Base-by-base conservation (phyloP, 2,329 filamentous ascomycete genomes). In the Fusarium succisae region DNA sequence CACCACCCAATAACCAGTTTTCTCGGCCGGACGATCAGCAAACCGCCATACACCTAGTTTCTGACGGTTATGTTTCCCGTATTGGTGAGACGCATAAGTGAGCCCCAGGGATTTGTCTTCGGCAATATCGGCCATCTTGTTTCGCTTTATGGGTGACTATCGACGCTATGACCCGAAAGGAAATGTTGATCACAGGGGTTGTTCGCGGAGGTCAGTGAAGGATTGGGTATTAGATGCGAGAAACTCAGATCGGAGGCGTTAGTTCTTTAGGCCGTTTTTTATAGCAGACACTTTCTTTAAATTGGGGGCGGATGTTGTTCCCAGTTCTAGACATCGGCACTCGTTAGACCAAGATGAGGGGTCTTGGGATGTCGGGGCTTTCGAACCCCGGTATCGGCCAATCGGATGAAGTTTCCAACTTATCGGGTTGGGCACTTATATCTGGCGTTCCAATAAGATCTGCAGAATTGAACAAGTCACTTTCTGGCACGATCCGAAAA, bases 31-130 rank as follows among this genome's bases (percentile, higher is more conserved):
- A 41, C 65, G 76, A 69, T 72, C 73, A 39, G 65, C 48, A 64
- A 74, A 80, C 48, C 83, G 79, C 86, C 86, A 88, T 39, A 87
- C 79, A n/a, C 82, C 84, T 45, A 87, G 76, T n/a, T 78, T 82
- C 76, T 87, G 86, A 35, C 86, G 84, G 60, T 80, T 80, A 69
- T 85, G 81, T 35, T 82, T 70, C 63, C 84, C 81, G 59, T 84
- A 82, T 66, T 79, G 77, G 79, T 83, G 80, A 69, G 84, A 70
- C 30, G 74, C 64, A 66, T 84, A 80, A 22, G 58, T 75, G 37
- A 84, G 76, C 22, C 78, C 78, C 17, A 69, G 50, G 38, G 68
- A 72, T 47, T 61, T 50, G 41, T 73, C 70, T 45, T 65, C 68
- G 47, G 73, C 72, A 67, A 69, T 41, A n/a, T 72, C 54, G 44